Evolutionary conservation across 345 rosid genomes (phyloP), one percentile per base, ranked within the genome.

Genomic region (Rhizophora apiculata): DNA sequence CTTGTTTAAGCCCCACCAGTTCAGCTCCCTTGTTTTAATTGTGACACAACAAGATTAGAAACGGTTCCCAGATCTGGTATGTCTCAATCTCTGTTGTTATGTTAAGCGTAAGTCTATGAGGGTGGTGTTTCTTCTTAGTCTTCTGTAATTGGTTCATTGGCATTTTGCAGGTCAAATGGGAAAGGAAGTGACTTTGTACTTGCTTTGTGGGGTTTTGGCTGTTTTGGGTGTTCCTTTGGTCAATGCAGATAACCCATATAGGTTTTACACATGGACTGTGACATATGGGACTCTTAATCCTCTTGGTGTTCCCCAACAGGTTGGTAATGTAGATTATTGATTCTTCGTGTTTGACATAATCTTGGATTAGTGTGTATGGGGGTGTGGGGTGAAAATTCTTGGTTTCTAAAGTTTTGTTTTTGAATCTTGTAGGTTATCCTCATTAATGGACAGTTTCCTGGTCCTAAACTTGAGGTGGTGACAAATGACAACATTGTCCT

Each of bases 381-480:
- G 36, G 36, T 1, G 36, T 52, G 8, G 29, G 20, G 31, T 26
- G 7, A 10, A 20, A 13, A 53, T 7, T 31, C 18, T 51, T 39
- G 34, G 60, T 59, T 6, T 37, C 16, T 57, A 34, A 26, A 22
- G 43, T 67, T 51, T 34, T 48, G 20, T 1, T 48, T 64, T 43
- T 70, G 22, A 29, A 22, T 18, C 16, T 71, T 62, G 68, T 67
- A 95, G 99, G 99, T 88, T 58, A 91, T 95, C 31, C 96, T 95
- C 67, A 89, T 95, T 85, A 95, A 95, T 81, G 95, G 91, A 57
- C 97, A 95, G 72, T 91, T 95, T 70, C 97, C 99, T 79, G 99
- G 99, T 70, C 99, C 99, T n/a, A 85, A 70, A 64, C 92, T 95
- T 79, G 97, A 89, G 22, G 95, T 87, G 69, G 93, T 91, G 74